These are phyloP conservation scores for Hypsizygus marmoreus DNA, from an alignment of 768 basidiomycete species.

Conservation along the genomic window DNA sequence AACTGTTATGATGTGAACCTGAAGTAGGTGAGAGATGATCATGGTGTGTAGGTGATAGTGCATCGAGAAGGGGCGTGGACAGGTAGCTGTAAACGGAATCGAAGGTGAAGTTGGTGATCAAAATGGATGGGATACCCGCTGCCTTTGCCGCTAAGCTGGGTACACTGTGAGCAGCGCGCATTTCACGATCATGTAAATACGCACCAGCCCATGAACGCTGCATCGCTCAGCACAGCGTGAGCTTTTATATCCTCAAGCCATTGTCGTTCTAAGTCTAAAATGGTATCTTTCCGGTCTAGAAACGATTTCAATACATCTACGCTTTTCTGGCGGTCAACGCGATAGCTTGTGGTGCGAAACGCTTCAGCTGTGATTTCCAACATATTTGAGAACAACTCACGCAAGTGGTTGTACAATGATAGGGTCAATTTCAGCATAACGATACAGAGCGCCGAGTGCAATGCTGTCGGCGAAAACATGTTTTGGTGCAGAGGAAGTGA, in stretches of 20 bases:
- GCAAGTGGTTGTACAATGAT: conserved; percentile 82
- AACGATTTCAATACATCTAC: conserved; percentile 63
- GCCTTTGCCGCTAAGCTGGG: conserved; percentile 66
- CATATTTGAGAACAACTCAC: conserved; percentile 37
- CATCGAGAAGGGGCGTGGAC: conserved; percentile 55
- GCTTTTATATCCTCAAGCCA: conserved; percentile 59
- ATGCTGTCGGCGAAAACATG: conserved; percentile 72
- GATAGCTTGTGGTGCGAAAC: conserved; percentile 51
- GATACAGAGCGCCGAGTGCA: conserved; percentile 62
- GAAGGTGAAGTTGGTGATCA: conserved; percentile 85
- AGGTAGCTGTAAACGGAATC: conserved; percentile 83
- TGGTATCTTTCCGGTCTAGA: conserved; percentile 51
- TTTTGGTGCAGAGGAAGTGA: conserved; percentile 74
- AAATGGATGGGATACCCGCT: conserved; percentile 64
- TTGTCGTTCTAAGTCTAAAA: conserved; percentile 52
- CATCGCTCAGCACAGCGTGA: conserved; percentile 71
- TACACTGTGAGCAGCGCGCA: not conserved
- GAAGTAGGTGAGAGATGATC: conserved; percentile 9
- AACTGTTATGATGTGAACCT: conserved; percentile 14
- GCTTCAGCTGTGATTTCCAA: conserved; percentile 7
- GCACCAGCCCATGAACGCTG: conserved; percentile 78
- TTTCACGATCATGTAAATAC: conserved; percentile 18
- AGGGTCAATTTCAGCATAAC: conserved; percentile 75
- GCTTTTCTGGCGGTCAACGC: conserved; percentile 73
- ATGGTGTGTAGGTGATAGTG: conserved; percentile 20